Base-by-base conservation (phyloP, 495 filamentous ascomycete species). In the Annulohypoxylon bovei region DNA sequence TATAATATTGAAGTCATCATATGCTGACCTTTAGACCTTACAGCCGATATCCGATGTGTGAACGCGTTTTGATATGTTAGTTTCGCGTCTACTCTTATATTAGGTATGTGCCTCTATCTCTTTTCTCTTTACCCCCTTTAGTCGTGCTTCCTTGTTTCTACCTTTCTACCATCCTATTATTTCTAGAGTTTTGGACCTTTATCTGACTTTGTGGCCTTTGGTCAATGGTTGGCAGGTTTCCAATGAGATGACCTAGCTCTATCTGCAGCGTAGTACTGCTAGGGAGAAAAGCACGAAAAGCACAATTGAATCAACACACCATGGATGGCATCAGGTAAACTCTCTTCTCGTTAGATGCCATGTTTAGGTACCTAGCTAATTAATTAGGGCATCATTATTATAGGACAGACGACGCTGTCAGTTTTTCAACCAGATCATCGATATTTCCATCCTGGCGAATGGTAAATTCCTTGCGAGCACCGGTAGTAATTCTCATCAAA, bases 391-490 rank as follows among this genome's bases (percentile, higher is more conserved):
- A 12, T 25, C 4, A 7, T 4, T 49, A 12, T 20, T 11, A 25
- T 49, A n/a, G 6, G 9, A 14, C 23, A 18, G 59, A 32, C 40
- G 28, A 22, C 22, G n/a, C 23, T 12, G 40, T 49, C 25, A 62
- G 2, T 30, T 23, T 57, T 25, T 39, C 8, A 7, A 62, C 22
- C 11, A 62, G 23, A 5, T 56, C 58, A 23, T 62, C 65, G 30
- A 67, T 60, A 44, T 9, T 58, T 16, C 18, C 54, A 6, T 60
- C 53, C 18, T 49, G 40, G 3, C 32, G 40, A 35, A 68, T 40
- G 9, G 30, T 50, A 1, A 62, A 18, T 6, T 61, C 79, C 44
- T 59, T 65, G 1, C 16, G 20, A 16, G n/a, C 22, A n/a, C 54
- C 60, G 7, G 60, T 65, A 3, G n/a, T 25, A 12, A 39, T 32